Percentiles rank a stretch among this genome's conserved stretches.
Conservation (phyloP, 495 filamentous ascomycete species). For the Jackrogersella minutella region DNA sequence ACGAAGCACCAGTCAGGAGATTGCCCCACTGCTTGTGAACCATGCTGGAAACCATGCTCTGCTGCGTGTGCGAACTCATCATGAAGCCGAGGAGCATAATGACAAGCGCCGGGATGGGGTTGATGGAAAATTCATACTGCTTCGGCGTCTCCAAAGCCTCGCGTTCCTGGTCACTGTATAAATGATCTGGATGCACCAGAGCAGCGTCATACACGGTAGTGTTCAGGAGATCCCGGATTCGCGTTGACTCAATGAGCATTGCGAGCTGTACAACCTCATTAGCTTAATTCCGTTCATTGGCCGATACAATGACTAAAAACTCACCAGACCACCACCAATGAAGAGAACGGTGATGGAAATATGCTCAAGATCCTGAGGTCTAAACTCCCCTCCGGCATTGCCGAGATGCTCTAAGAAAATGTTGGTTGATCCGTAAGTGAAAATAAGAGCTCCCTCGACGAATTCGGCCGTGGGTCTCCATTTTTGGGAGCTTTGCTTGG, state of each 20-base stretch:
- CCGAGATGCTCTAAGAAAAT: conserved; percentile 92
- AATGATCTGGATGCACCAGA: conserved; percentile 43
- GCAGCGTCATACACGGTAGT: conserved; percentile 58
- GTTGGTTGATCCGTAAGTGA: conserved; percentile 86
- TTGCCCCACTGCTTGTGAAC: conserved; percentile 95
- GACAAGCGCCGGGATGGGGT: conserved; percentile 87
- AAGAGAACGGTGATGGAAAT: conserved; percentile 93
- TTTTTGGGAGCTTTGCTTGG: conserved; percentile 66
- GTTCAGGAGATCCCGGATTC: conserved; percentile 76
- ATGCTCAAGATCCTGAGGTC: conserved; percentile 85
- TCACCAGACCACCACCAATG: conserved; percentile 89
- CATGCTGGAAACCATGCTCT: conserved; percentile 85
- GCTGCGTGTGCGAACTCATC: conserved; percentile 94
- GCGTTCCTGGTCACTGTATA: conserved; percentile 54
- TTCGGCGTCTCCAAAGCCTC: conserved; percentile 65
- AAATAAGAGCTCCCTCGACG: conserved; percentile 86
- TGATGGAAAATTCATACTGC: conserved; percentile 79
- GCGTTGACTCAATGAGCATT: conserved; percentile 88
- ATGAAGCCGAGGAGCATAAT: conserved; percentile 87
- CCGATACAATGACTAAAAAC: conserved; percentile 39
- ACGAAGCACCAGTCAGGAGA: conserved; percentile 80
- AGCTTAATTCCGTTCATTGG: conserved; percentile 4
- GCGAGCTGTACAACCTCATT: conserved; percentile 65
- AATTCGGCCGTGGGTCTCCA: conserved; percentile 84
- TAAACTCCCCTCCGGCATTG: conserved; percentile 73